phyloP scores from a whole-genome alignment of 2,329 filamentous ascomycete species.

The Colletotrichum lindemuthianum region DNA sequence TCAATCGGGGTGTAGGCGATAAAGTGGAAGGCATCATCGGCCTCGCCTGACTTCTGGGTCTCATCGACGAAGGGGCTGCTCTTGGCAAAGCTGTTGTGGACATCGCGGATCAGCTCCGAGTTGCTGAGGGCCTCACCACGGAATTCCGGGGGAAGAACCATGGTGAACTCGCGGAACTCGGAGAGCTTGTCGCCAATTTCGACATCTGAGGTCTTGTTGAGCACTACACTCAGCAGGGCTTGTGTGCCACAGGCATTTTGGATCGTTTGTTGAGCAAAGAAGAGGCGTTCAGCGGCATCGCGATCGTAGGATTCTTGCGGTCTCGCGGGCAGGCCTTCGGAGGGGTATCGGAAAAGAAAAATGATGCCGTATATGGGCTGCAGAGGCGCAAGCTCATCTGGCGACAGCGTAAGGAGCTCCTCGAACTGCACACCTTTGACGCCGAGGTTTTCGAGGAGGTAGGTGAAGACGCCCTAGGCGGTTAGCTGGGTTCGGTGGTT shows the following conservation, averaged over 20 bases:
- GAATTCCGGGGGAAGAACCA: slow-evolving; percentile 80
- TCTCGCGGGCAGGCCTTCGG: slow-evolving; percentile 64
- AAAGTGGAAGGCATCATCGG: slow-evolving; percentile 97
- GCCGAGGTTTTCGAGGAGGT: slow-evolving; percentile 89
- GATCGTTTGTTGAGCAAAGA: slow-evolving; percentile 97
- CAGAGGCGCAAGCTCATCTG: slow-evolving; percentile 75
- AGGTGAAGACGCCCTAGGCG: slow-evolving; percentile 89
- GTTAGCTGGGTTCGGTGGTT: slow-evolving; percentile 3
- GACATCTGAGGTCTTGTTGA: slow-evolving; percentile 81
- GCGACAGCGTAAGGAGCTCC: slow-evolving; percentile 90
- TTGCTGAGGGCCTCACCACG: slow-evolving; percentile 70
- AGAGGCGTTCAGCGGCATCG: slow-evolving; percentile 78
- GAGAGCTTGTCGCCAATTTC: slow-evolving; percentile 76
- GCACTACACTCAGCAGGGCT: slow-evolving; percentile 87
- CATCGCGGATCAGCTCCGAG: slow-evolving; percentile 75
- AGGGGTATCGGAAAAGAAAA: slow-evolving; percentile 98
- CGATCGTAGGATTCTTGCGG: slow-evolving; percentile 71
- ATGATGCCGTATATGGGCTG: slow-evolving; percentile 93
- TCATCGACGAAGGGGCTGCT: slow-evolving; percentile 94
- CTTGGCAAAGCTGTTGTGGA: slow-evolving; percentile 90
- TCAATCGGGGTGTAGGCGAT: slow-evolving; percentile 90
- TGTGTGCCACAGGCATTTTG: slow-evolving; percentile 99
- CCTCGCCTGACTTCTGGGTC: slow-evolving; percentile 75
- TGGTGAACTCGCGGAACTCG: slow-evolving; percentile 89
- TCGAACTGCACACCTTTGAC: slow-evolving; percentile 96